Conservation (phyloP, 768 basidiomycete genomes). For the Brasilioporus rufonigricans region DNA sequence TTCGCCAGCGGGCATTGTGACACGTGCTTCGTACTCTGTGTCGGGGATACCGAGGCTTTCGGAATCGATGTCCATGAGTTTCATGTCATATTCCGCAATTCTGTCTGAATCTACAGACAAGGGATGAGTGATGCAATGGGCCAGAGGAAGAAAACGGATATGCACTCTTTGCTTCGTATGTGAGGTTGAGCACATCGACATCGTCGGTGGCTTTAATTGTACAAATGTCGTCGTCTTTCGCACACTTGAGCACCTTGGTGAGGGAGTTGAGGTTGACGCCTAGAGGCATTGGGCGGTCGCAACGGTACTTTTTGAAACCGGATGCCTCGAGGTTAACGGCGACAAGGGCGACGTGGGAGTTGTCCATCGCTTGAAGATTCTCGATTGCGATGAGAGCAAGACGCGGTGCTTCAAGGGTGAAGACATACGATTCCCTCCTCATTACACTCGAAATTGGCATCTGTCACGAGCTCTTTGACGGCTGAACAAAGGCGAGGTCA, state of each 20-base stretch:
- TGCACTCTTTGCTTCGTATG: conserved; percentile 88
- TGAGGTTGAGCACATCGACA: conserved; percentile 81
- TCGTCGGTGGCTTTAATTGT: conserved; percentile 91
- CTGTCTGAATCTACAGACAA: conserved; percentile 71
- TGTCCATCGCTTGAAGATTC: conserved; percentile 98
- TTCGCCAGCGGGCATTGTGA: conserved; percentile 82
- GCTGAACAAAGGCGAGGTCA: conserved; percentile 47
- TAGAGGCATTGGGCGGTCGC: conserved; percentile 91
- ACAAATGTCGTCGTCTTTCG: conserved; percentile 92
- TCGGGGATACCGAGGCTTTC: conserved; percentile 96
- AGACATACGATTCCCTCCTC: conserved; percentile 84
- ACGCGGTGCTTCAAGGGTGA: background rate
- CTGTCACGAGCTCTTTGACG: conserved; percentile 95
- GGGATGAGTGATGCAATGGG: background rate
- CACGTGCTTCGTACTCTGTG: conserved; percentile 93
- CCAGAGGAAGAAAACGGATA: conserved; percentile 13
- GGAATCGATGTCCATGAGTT: conserved; percentile 98
- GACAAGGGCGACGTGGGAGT: conserved; percentile 98
- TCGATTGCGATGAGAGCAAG: conserved; percentile 17
- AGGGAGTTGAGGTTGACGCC: conserved; percentile 85
- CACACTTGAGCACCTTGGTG: conserved; percentile 95
- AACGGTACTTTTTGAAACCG: conserved; percentile 87
- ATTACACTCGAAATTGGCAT: conserved; percentile 96
- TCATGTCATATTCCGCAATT: conserved; percentile 98
- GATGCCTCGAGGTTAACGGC: conserved; percentile 74